Evolutionary conservation across 1,284 basidiomycete species (phyloP).

Genomic region (Stygiomarasmius scandens): DNA sequence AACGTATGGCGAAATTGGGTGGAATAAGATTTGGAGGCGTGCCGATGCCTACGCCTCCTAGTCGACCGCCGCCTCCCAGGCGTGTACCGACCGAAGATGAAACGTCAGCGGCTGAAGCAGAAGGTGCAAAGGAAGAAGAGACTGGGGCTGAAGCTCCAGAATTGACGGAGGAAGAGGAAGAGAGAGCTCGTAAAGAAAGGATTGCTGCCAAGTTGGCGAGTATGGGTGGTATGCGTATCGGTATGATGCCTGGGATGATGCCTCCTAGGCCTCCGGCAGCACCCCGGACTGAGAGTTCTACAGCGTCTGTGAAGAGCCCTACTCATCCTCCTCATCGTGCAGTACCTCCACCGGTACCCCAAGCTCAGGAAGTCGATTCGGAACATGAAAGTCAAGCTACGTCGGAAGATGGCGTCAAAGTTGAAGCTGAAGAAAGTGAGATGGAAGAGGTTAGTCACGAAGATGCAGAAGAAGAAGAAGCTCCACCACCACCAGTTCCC

Average conservation of each 20-base stretch:
- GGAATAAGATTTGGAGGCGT: constrained; percentile 72
- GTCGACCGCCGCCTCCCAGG: constrained; percentile 40
- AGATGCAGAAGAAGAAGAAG: constrained; percentile 52
- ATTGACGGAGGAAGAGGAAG: constrained; percentile 59
- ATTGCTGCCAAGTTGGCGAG: constrained; percentile 70
- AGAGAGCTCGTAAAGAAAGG: constrained; percentile 65
- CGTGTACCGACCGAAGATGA: constrained; percentile 29
- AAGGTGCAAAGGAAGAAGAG: constrained; percentile 30
- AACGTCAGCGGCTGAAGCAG: constrained; percentile 25
- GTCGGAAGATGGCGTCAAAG: constrained; percentile 62
- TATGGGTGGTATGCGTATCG: constrained; percentile 79
- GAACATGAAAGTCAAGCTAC: constrained; percentile 44
- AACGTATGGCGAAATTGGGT: constrained; percentile 79
- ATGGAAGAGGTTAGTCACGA: constrained; percentile 63
- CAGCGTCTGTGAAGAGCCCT: constrained; percentile 25
- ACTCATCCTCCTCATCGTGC: constrained; percentile 32
- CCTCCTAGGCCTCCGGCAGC: constrained; percentile 18
- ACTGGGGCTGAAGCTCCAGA: constrained; percentile 22
- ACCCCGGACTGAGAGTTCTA: constrained; percentile 10
- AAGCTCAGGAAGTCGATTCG: constrained; percentile 43
- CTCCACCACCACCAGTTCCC: constrained; percentile 46
- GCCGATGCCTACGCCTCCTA: constrained; percentile 35
- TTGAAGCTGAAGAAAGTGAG: constrained; percentile 70
- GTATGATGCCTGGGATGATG: constrained; percentile 62
- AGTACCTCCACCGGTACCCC: constrained; percentile 36